phyloP scores from a whole-genome alignment of 1,139 yeast species.

The Geotrichum candidum region DNA sequence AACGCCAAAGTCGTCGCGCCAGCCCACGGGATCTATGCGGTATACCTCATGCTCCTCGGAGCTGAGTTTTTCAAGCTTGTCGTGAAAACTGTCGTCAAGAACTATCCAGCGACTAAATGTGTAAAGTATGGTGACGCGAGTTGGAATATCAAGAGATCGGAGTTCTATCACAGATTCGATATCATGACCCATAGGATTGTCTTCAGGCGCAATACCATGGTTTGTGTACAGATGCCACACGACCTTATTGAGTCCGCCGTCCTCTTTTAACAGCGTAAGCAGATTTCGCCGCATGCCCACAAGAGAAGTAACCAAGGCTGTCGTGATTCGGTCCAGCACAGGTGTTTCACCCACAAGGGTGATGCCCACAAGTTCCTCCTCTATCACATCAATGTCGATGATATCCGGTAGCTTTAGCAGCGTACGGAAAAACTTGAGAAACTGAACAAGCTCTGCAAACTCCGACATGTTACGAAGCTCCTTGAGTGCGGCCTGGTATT shows the following conservation, averaged over 20 bases:
- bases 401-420: constrained; percentile 23
- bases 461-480: constrained; percentile 29
- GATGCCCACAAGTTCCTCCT: constrained; percentile 29
- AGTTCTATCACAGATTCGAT: not conserved
- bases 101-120: constrained; percentile 26
- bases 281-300: constrained; percentile 1
- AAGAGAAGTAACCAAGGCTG: constrained; percentile 17
- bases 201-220: not conserved
- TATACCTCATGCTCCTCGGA: constrained; percentile 7
- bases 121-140: constrained; percentile 22
- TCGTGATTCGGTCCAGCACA: not conserved
- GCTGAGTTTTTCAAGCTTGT: constrained; percentile 22
- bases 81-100: constrained; percentile 24
- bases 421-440: constrained; percentile 25
- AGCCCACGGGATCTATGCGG: constrained; percentile 34
- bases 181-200: constrained; percentile 14
- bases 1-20: constrained; percentile 28
- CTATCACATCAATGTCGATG: constrained; percentile 27
- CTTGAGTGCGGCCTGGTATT: constrained; percentile 21
- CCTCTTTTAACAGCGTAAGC: constrained; percentile 1
- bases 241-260: constrained; percentile 17
- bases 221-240: constrained; percentile 14
- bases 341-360: constrained; percentile 13
- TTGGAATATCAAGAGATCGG: constrained; percentile 15
- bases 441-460: constrained; percentile 27